Evolutionary conservation across 768 basidiomycete genomes (phyloP).

Genomic region (Tricholoma matsutake): DNA sequence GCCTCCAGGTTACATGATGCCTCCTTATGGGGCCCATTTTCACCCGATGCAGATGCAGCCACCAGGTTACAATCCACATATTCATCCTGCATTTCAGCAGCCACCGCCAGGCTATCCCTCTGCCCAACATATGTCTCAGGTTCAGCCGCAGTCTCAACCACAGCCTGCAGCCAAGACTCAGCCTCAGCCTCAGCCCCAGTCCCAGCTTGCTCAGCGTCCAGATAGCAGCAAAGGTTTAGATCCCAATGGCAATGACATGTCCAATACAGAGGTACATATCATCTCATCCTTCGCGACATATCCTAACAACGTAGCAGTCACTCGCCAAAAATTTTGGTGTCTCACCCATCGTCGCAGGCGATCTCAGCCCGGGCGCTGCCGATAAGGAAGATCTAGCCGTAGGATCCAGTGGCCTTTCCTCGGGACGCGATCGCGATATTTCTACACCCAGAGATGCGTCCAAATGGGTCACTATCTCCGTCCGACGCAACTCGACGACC

Average conservation of each 20-base stretch:
- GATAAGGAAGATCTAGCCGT: slow-evolving; percentile 78
- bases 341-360: slow-evolving; percentile 63
- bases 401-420: slow-evolving; percentile 66
- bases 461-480: slow-evolving; percentile 57
- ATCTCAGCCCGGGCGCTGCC: slow-evolving; percentile 50
- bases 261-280: slow-evolving; percentile 54
- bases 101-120: slow-evolving; percentile 30
- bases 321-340: slow-evolving; percentile 82
- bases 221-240: slow-evolving; percentile 68
- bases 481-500: slow-evolving; percentile 45
- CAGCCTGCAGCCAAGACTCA: slow-evolving; percentile 18
- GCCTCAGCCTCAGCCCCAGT: slow-evolving; percentile 4
- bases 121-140: slow-evolving; percentile 24
- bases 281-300: background rate
- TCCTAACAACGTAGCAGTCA: slow-evolving; percentile 33
- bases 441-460: slow-evolving; percentile 55
- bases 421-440: slow-evolving; percentile 63
- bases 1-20: slow-evolving; percentile 9
- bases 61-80: slow-evolving; percentile 44
- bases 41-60: slow-evolving; percentile 37
- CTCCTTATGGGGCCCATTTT: slow-evolving; percentile 34
- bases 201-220: slow-evolving; percentile 9
- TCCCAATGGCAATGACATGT: slow-evolving; percentile 77
- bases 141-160: slow-evolving; percentile 28
- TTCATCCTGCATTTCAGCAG: slow-evolving; percentile 60